These are phyloP conservation scores for Fusarium abutilonis DNA, from an alignment of 2,329 filamentous ascomycete genomes.

Conservation along the genomic window DNA sequence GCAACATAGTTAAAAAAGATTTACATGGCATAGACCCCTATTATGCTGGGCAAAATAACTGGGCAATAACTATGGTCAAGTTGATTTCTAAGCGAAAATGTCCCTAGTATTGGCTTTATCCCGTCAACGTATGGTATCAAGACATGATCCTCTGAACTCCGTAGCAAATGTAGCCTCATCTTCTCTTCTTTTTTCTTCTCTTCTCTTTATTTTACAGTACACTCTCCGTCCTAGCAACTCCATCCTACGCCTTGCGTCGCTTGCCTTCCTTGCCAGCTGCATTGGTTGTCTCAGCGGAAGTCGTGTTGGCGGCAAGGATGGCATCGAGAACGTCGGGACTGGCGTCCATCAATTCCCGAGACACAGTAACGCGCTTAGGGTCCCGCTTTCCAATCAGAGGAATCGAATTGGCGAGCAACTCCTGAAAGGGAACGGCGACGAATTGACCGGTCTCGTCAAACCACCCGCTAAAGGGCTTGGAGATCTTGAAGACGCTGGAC, in stretches of 20 bases:
- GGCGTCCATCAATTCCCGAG: constrained; percentile 52
- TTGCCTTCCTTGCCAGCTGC: constrained; percentile 55
- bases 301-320: constrained; percentile 52
- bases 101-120: constrained; percentile 2
- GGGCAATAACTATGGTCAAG: background rate
- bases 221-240: background rate
- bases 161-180: constrained; percentile 8
- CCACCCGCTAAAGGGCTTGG: constrained; percentile 76
- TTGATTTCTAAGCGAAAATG: background rate
- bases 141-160: constrained; percentile 36
- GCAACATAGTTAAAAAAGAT: constrained; percentile 8
- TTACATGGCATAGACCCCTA: constrained; percentile 1
- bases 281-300: constrained; percentile 45
- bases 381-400: constrained; percentile 73
- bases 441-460: constrained; percentile 80
- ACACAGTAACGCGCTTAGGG: constrained; percentile 62
- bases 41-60: background rate
- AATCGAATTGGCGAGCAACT: constrained; percentile 75
- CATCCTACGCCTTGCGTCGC: constrained; percentile 56
- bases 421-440: constrained; percentile 79
- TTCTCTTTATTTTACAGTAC: constrained; percentile 5
- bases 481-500: constrained; percentile 62
- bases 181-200: constrained; percentile 2
- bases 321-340: constrained; percentile 62
- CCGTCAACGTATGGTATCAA: constrained; percentile 15